Percentiles rank a stretch among this genome's conserved stretches.
Conservation (phyloP, 306 rosid genomes). For the Ormosia emarginata region DNA sequence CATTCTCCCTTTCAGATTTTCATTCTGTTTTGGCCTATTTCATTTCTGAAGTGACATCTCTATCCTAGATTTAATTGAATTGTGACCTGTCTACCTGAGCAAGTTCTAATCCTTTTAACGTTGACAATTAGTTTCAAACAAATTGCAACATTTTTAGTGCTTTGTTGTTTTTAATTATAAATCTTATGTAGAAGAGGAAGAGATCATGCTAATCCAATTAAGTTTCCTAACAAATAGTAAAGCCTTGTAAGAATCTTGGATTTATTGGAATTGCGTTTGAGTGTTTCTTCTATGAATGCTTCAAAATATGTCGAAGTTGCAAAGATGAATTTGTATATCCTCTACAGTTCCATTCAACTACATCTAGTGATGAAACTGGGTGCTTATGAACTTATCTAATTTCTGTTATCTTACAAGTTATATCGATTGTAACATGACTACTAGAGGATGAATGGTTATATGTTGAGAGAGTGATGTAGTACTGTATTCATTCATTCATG, state of each 20-base stretch:
- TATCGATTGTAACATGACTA: background rate
- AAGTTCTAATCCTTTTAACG: background rate
- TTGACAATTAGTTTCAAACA: background rate
- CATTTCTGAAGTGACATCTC: background rate
- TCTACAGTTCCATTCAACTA: background rate
- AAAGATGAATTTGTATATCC: background rate
- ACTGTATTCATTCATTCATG: background rate
- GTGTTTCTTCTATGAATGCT: background rate
- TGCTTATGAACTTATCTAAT: background rate
- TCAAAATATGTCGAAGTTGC: background rate
- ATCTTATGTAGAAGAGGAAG: background rate
- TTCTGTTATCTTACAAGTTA: background rate
- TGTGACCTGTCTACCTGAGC: background rate
- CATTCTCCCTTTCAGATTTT: background rate
- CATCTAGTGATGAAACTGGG: background rate
- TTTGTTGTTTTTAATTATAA: background rate
- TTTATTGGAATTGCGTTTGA: background rate
- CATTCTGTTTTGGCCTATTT: background rate
- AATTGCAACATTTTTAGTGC: background rate
- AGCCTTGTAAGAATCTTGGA: background rate
- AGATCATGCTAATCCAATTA: background rate
- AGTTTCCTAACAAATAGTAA: background rate
- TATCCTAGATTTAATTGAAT: background rate
- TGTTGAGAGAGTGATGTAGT: background rate
- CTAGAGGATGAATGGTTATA: background rate